Evolutionary conservation across 164 flowering plant genomes (phyloP), one percentile per base, ranked within the genome.

Genomic region (Stephania cephalantha): DNA sequence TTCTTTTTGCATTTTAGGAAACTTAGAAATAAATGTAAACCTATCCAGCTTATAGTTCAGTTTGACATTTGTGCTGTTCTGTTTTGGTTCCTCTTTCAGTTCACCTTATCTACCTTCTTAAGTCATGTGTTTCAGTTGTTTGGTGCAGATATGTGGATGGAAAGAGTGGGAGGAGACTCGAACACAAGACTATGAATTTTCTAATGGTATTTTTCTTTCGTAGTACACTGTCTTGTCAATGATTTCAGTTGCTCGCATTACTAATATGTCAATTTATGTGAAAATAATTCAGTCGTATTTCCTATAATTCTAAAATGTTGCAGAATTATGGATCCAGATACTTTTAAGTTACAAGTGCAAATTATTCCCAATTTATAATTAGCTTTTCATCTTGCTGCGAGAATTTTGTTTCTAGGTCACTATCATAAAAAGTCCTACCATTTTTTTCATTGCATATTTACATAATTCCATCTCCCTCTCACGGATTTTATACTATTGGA

Each of bases 101-200:
- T n/a, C n/a, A n/a, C n/a, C n/a, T 48, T 48, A 7, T 48, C 12
- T 5, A 7, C n/a, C 12, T 2, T 5, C 12, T 48, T 48, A 11
- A 48, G 53, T 48, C 53, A 48, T 7, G 6, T 5, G 10, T 48
- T 11, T 48, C 53, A 48, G 53, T n/a, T 74, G 22, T 13, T 72
- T 72, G 70, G 15, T 73, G 75, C 91, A 96, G 99, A 96, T 87
- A 70, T 94, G 99, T 50, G 86, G 92, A 65, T 96, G 98, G 98
- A 96, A 94, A 81, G 46, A 79, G 10, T 96, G 99, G 99, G 99
- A 96, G 75, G 98, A 94, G 79, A 91, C 94, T 45, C 64, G 76
- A 55, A 78, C 97, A 22, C 83, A 76, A 74, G 83, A 87, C 74
- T 94, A 92, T 72, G 97, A 90, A 83, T 87, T 88, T 75, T 86